These are phyloP conservation scores for Tylopilus rubrobrunneus DNA, from an alignment of 768 basidiomycete species.

Conservation along the genomic window DNA sequence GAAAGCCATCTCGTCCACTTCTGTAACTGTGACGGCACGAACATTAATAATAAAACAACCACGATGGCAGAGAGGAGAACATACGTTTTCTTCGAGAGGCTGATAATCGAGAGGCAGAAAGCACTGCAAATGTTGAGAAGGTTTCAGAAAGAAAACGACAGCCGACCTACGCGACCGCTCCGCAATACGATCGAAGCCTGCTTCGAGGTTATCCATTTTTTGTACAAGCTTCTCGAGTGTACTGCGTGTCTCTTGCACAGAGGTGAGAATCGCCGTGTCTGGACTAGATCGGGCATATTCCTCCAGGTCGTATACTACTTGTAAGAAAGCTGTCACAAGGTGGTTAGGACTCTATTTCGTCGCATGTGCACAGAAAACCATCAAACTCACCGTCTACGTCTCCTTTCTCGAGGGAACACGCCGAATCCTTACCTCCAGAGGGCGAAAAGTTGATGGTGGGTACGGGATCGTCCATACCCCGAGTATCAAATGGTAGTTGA, in stretches of 20 bases:
- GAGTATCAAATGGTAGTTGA: slow-evolving; percentile 81
- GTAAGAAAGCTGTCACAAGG: slow-evolving; percentile 49
- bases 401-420: slow-evolving; percentile 62
- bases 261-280: slow-evolving; percentile 45
- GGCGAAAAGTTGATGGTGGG: slow-evolving; percentile 80
- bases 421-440: slow-evolving; percentile 54
- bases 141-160: background rate
- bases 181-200: slow-evolving; percentile 81
- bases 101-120: slow-evolving; percentile 70
- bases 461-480: slow-evolving; percentile 76
- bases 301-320: slow-evolving; percentile 63
- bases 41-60: background rate
- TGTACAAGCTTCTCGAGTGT: slow-evolving; percentile 65
- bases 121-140: slow-evolving; percentile 42
- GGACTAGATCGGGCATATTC: slow-evolving; percentile 44
- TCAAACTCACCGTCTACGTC: slow-evolving; percentile 64
- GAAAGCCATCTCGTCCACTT: slow-evolving; percentile 72
- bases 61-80: slow-evolving; percentile 30
- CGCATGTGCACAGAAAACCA: slow-evolving; percentile 29
- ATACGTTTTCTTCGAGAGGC: slow-evolving; percentile 68
- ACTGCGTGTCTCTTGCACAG: slow-evolving; percentile 58
- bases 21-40: slow-evolving; percentile 46
- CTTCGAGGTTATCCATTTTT: slow-evolving; percentile 77
- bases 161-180: slow-evolving; percentile 68
- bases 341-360: slow-evolving; percentile 2